Base-by-base conservation (phyloP, 1,284 basidiomycete species). In the Apiotrichum gracile region DNA sequence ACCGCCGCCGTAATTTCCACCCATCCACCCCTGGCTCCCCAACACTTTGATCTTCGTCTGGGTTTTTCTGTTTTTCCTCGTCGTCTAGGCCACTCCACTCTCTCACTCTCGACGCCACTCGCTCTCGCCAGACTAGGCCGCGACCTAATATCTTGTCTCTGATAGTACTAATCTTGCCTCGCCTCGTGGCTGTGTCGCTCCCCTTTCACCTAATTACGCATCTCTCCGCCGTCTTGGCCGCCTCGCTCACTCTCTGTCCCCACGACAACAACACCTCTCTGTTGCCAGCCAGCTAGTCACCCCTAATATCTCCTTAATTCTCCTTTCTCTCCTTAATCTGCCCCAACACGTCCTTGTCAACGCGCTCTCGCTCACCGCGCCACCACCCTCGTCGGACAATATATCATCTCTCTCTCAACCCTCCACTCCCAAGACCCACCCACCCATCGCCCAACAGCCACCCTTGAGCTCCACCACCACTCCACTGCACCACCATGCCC, bases 291-390 rank as follows among this genome's bases (percentile, higher is more conserved):
- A n/a, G n/a, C n/a, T n/a, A n/a, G n/a, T n/a, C n/a, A n/a, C n/a
- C 6, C 14, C 33, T 17, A 38, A 33, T 17, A 17, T 29, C 35
- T 5, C 14, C 45, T 5, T 16, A 2, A 8, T 26, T 17, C 17
- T 10, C 33, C 31, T 14, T 7, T 31, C 7, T 21, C 37, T 38
- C 12, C 39, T 27, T 60, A 64, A 45, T n/a, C 45, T 42, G 14
- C 54, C 61, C 50, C 47, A 52, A 50, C 22, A 51, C 52, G 34
- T 55, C 31, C 31, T 52, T 37, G 38, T 58, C 50, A n/a, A 31
- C 31, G 31, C 31, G 31, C 40, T 52, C 40, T n/a, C 45, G 19
- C 5, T 7, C 37, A 24, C 35, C 43, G 42, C 49, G 42, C 33
- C 35, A 43, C 33, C 26, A 26, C 24, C 34, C 25, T 25, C n/a